Evolutionary conservation across 1,139 yeast species (phyloP).

Genomic region (Hansenula anomala): DNA sequence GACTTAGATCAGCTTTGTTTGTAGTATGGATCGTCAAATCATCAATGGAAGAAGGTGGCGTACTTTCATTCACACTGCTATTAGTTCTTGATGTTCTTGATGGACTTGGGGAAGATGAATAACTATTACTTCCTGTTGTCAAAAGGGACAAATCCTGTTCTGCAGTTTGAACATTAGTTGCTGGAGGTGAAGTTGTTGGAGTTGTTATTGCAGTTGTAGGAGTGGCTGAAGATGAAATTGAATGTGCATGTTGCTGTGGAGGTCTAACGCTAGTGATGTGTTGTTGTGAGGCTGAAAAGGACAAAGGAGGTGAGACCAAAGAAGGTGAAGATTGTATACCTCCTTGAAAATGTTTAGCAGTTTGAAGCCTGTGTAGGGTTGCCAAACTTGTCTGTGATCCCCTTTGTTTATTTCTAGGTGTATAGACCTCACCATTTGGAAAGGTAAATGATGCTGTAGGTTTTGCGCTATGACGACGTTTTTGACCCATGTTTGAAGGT

Average conservation of each 20-base stretch:
- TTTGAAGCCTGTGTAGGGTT: background rate
- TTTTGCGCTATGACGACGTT: slow-evolving; percentile 1
- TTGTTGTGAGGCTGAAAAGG: background rate
- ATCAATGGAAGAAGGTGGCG: slow-evolving; percentile 24
- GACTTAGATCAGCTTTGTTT: background rate
- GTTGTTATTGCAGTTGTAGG: background rate
- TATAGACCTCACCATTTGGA: slow-evolving; percentile 25
- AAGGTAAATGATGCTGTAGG: slow-evolving; percentile 19
- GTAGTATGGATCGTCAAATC: slow-evolving; percentile 12
- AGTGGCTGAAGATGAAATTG: no score
- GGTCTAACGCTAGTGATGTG: background rate
- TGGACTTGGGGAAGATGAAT: slow-evolving; percentile 22
- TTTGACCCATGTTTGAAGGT: no score
- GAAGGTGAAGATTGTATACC: background rate
- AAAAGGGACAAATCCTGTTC: background rate
- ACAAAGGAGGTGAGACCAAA: background rate
- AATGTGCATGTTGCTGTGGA: background rate
- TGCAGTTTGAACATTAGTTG: no score
- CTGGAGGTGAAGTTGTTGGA: background rate
- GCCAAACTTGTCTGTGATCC: slow-evolving; percentile 10
- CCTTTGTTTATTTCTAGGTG: slow-evolving; percentile 21
- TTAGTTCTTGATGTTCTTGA: slow-evolving; percentile 22
- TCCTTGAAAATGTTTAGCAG: background rate
- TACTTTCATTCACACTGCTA: slow-evolving; percentile 19
- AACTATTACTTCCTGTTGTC: slow-evolving; percentile 4